phyloP scores from a whole-genome alignment of 2,329 filamentous ascomycete species.

The Ophiognomonia clavigignenti-juglandacearum region DNA sequence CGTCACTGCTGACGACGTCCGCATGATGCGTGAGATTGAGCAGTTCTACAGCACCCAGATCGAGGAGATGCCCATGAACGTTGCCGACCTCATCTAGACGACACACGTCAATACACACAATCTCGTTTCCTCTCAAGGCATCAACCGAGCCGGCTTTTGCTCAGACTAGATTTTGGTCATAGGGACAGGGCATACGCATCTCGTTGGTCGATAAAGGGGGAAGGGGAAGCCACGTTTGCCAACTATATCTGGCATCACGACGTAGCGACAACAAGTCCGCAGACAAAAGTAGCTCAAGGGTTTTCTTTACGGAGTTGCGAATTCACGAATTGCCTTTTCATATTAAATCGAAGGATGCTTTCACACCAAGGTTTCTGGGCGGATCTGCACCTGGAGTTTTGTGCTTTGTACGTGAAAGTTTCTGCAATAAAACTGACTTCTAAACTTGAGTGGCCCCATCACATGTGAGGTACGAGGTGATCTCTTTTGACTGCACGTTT shows the following conservation, averaged over 20 bases:
- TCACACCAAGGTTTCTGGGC: conserved; percentile 9
- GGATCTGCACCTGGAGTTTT: conserved; percentile 15
- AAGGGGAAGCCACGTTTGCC: conserved; percentile 15
- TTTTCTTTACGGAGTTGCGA: conserved; percentile 14
- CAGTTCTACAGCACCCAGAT: conserved; percentile 73
- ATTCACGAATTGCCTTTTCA: conserved; percentile 17
- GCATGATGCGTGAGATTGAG: conserved; percentile 96
- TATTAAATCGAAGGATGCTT: conserved; percentile 10
- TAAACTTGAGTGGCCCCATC: not conserved
- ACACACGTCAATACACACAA: conserved; percentile 10
- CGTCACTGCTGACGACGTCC: conserved; percentile 95
- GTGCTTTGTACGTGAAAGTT: conserved; percentile 13
- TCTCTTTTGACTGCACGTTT: not conserved
- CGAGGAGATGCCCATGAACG: conserved; percentile 99
- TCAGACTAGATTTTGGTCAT: conserved; percentile 10
- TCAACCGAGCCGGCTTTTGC: conserved; percentile 12
- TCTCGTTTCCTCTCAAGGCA: conserved; percentile 13
- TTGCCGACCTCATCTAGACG: conserved; percentile 50
- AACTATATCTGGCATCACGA: conserved; percentile 10
- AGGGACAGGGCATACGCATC: conserved; percentile 13
- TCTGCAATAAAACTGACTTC: conserved; percentile 14
- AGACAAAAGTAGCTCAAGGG: conserved; percentile 15
- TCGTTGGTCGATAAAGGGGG: conserved; percentile 18
- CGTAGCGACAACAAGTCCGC: conserved; percentile 10
- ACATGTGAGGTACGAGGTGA: not conserved